Percentiles rank a stretch among this genome's conserved stretches.
Evolutionary conservation across 192 early-diverging fungal genomes (phyloP).

Genomic region (Linnemannia hyalina): DNA sequence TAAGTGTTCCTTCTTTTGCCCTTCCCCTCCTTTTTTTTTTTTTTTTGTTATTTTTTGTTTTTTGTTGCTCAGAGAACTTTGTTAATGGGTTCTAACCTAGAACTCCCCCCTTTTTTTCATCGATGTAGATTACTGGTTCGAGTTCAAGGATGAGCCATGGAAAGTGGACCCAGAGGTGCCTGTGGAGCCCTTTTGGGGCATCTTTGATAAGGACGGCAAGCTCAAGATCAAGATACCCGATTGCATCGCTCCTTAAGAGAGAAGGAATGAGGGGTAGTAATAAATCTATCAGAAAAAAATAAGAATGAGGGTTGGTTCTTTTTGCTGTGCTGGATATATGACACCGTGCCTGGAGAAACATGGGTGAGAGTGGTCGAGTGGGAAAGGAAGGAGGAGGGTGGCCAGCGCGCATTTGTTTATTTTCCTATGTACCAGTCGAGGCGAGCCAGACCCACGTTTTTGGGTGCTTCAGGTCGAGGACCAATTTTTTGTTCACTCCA

Average conservation of each 20-base stretch:
- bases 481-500: neutral
- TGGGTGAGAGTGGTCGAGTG: neutral
- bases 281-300: neutral
- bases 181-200: slow-evolving; percentile 44
- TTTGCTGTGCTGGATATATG: neutral
- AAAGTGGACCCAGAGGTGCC: slow-evolving; percentile 26
- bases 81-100: neutral
- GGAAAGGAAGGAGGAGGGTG: neutral
- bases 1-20: neutral
- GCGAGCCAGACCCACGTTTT: too few species aligned
- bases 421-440: neutral
- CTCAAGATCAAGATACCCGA: slow-evolving; percentile 46
- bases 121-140: slow-evolving; percentile 48
- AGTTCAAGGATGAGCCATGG: slow-evolving; percentile 58
- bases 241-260: neutral
- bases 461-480: neutral
- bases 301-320: neutral
- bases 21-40: neutral
- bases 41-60: neutral
- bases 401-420: neutral
- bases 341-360: neutral
- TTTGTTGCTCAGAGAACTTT: neutral
- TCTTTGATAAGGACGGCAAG: slow-evolving; percentile 34
- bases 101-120: neutral
- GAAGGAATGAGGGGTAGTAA: neutral